Conservation (phyloP, 2,329 filamentous ascomycete genomes). For the Myriosclerotinia duriaeana region DNA sequence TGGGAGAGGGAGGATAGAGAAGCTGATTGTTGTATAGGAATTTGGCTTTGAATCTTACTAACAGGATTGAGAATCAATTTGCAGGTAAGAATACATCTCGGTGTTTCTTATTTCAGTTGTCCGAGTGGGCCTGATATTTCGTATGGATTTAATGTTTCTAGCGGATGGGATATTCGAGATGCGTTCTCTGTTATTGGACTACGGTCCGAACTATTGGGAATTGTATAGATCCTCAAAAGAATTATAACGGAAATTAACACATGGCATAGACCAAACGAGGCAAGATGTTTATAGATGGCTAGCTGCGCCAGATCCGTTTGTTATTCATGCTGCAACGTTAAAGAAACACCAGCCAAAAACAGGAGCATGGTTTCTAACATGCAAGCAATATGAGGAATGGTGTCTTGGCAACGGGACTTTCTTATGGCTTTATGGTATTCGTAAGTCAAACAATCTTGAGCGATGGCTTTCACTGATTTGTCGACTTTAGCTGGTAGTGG, state of each 20-base stretch:
- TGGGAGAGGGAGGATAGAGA: no score
- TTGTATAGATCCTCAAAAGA: background rate
- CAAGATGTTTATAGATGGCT: conserved; percentile 33
- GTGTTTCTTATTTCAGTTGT: background rate
- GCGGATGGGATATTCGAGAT: background rate
- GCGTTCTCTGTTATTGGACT: background rate
- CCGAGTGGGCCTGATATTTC: background rate
- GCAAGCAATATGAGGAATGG: conserved; percentile 39
- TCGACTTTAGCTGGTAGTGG: conserved; percentile 42
- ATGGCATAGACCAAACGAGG: conserved; percentile 23
- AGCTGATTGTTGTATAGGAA: conserved; percentile 19
- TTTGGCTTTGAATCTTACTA: conserved; percentile 24
- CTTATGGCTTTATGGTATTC: conserved; percentile 44
- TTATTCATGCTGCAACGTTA: conserved; percentile 31
- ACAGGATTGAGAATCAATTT: conserved; percentile 26
- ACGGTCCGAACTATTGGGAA: background rate
- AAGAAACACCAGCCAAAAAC: conserved; percentile 34
- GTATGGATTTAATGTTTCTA: background rate
- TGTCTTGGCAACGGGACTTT: conserved; percentile 38
- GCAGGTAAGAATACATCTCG: conserved; percentile 19
- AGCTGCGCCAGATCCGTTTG: conserved; percentile 30
- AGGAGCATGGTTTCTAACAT: conserved; percentile 33
- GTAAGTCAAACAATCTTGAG: conserved; percentile 22
- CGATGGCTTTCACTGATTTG: conserved; percentile 19
- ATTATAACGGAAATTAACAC: background rate